Base-by-base conservation (phyloP, 73 alveolate genomes). In the Symbiodinium pilosum region DNA sequence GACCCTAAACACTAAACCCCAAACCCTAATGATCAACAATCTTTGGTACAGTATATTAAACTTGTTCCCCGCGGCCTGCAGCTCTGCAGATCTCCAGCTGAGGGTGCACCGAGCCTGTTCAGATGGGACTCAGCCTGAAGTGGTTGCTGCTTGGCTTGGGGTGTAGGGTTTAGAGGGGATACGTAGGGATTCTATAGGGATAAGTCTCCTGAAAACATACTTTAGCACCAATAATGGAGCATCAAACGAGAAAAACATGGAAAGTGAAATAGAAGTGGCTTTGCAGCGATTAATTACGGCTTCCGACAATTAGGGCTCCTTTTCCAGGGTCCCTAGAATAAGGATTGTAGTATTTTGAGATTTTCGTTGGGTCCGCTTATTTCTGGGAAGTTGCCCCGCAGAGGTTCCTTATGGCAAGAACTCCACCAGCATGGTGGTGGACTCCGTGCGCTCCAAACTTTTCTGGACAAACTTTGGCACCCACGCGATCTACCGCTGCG, bases 361-460 rank as follows among this genome's bases (percentile, higher is more conserved):
- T n/a, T n/a, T n/a, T n/a, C n/a, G n/a, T n/a, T n/a, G n/a, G n/a
- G n/a, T n/a, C n/a, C n/a, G n/a, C n/a, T n/a, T n/a, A n/a, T n/a
- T n/a, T n/a, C n/a, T n/a, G n/a, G n/a, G n/a, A n/a, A n/a, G n/a
- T n/a, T n/a, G n/a, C n/a, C n/a, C 81, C 12, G n/a, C 34, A 0
- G 39, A 91, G 97, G 97, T 69, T n/a, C 97, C 97, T 24, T 91
- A 91, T 32, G 97, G 97, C 83, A 91, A 69, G 89, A 91, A 91
- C 81, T 91, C 97, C 97, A 91, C 89, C n/a, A 91, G 97, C 52
- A n/a, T 91, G 81, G 97, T 91, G 36, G 97, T 91, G 43, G 97
- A 91, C 81, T 26, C 97, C 41, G 97, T 69, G n/a, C 97, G 97
- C 30, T 42, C 81, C 42, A 69, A 91, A 51, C 97, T 91, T 56